Conservation (phyloP, 768 basidiomycete species). For the Boletus rubescentipes region DNA sequence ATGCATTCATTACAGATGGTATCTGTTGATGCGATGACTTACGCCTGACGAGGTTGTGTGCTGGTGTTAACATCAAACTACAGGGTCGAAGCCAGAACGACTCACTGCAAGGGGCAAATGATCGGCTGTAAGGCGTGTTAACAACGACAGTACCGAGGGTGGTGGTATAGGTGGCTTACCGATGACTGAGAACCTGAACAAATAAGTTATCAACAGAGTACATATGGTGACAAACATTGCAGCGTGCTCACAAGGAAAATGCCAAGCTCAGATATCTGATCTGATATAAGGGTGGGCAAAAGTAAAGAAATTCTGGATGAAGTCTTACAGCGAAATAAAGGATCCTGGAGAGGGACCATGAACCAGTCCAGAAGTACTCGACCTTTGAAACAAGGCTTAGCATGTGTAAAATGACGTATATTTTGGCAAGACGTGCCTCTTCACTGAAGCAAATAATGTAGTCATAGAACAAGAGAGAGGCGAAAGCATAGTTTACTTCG, state of each 20-base stretch:
- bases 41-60: slow-evolving; percentile 1
- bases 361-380: slow-evolving; percentile 2
- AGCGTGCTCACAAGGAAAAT: background rate
- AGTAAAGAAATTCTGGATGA: background rate
- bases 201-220: background rate
- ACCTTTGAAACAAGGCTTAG: background rate
- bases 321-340: slow-evolving; percentile 4
- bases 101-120: background rate
- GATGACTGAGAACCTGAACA: background rate
- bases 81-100: background rate
- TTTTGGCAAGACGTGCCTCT: background rate
- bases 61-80: background rate
- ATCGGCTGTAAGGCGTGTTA: background rate
- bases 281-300: background rate
- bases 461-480: slow-evolving; percentile 4
- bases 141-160: background rate
- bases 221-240: background rate
- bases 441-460: slow-evolving; percentile 2
- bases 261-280: slow-evolving; percentile 6
- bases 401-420: background rate
- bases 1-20: background rate
- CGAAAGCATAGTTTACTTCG: background rate
- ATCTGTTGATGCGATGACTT: background rate
- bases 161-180: background rate
- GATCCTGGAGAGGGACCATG: slow-evolving; percentile 7